Base-by-base conservation (phyloP, 2,329 filamentous ascomycete genomes). In the Colletotrichum coccodes region DNA sequence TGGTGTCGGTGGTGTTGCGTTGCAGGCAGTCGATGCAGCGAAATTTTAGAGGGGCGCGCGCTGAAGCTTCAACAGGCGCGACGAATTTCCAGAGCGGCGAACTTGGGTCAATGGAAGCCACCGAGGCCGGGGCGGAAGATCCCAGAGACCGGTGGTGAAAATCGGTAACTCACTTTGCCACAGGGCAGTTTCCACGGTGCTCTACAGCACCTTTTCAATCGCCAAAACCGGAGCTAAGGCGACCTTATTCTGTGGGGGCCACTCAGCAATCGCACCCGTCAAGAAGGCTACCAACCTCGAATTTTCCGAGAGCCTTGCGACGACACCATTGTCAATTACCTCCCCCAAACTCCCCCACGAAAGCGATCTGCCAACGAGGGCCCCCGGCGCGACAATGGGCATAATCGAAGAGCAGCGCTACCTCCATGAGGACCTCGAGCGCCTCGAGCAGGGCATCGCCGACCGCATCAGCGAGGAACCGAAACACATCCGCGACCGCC, bases 371-470 rank as follows among this genome's bases (percentile, higher is more conserved):
- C n/a, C n/a, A n/a, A n/a, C n/a, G n/a, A n/a, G n/a, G n/a, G n/a
- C n/a, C n/a, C n/a, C n/a, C n/a, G n/a, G 50, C 47, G 23, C 34
- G 32, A 50, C 26, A 42, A 82, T 50, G 7, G 91, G 98, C 94
- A 84, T 97, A 73, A 83, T 98, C 72, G 97, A 99, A 85, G 95
- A 98, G 75, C 92, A 98, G 82, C 90, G 96, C 75, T 94, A 94
- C 76, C 89, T 98, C 75, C 95, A 98, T 75, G 96, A 99, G 88
- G 96, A 99, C 82, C 85, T 99, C 58, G 96, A 99, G 86, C 91
- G 96, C 72, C 88, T 99, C 68, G 96, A 99, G 82, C 94, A 97
- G 80, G 96, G 93, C 61, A 92, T 98, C 75, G 92, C 94, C 62
- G 95, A 98, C 82, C 92, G 95, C 76, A 89, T 97, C 70, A 87